Percentiles rank a stretch among this genome's conserved stretches.
Conservation (phyloP, 2,329 filamentous ascomycete species). For the Daldinia sp. region DNA sequence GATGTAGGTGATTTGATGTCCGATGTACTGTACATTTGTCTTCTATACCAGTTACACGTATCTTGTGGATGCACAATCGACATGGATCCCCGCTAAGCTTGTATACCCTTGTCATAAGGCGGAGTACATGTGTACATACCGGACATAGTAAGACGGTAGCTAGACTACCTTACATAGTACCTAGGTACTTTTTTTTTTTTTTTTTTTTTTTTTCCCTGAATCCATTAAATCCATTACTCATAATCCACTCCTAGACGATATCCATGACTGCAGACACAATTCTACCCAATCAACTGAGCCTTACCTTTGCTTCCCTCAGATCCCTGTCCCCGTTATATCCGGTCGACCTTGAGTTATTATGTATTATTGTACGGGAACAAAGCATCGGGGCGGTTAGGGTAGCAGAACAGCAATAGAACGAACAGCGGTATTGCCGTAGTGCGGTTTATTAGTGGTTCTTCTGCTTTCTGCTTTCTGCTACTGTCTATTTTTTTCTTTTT, state of each 20-base stretch:
- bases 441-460: too few species aligned
- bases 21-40: conserved; percentile 19
- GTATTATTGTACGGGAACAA: conserved; percentile 11
- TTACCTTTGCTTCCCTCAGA: conserved; percentile 6
- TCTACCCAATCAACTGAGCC: conserved; percentile 27
- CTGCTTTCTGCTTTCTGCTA: too few species aligned
- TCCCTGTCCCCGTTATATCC: conserved; percentile 37
- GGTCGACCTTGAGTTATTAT: conserved; percentile 30
- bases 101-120: conserved; percentile 2
- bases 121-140: too few species aligned
- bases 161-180: not conserved
- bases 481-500: conserved; percentile 1
- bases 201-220: not conserved
- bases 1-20: not conserved
- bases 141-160: not conserved
- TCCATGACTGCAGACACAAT: conserved; percentile 23
- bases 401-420: conserved; percentile 26
- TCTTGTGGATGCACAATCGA: conserved; percentile 22
- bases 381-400: not conserved
- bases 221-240: conserved; percentile 23
- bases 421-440: not conserved
- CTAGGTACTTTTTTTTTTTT: too few species aligned
- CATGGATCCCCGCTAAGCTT: conserved; percentile 14
- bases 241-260: conserved; percentile 19
- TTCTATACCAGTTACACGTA: not conserved